These are phyloP conservation scores for Aureobasidium sp. DNA, from an alignment of 2,329 filamentous ascomycete species.

Conservation along the genomic window DNA sequence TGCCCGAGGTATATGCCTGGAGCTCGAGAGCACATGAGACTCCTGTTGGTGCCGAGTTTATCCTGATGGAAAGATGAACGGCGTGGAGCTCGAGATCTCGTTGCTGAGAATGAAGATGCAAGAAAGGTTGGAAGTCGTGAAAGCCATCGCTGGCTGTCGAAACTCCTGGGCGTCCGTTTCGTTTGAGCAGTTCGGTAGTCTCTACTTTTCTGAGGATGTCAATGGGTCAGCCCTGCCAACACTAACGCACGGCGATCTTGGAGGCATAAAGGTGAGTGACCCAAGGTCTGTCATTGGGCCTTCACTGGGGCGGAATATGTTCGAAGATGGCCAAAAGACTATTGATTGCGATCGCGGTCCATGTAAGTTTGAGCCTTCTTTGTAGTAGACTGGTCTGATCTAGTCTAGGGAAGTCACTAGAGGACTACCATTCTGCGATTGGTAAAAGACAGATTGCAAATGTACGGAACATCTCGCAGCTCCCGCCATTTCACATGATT, in stretches of 20 bases:
- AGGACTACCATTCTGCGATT: not conserved
- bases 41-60: constrained; percentile 27
- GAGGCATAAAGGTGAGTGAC: not conserved
- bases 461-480: not conserved
- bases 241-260: not conserved
- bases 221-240: not conserved
- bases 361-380: constrained; percentile 4
- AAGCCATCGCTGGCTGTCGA: constrained; percentile 21
- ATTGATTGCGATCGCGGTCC: constrained; percentile 3
- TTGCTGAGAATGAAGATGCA: constrained; percentile 23
- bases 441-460: not conserved
- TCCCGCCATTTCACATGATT: not conserved
- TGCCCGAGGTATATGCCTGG: constrained; percentile 27
- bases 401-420: not conserved
- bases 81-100: constrained; percentile 25
- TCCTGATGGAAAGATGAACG: constrained; percentile 28
- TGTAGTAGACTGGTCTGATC: not conserved
- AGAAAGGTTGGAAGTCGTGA: constrained; percentile 21
- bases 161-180: constrained; percentile 18
- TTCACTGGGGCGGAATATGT: not conserved
- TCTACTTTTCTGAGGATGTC: constrained; percentile 20
- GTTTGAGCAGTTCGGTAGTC: constrained; percentile 23
- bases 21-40: constrained; percentile 22
- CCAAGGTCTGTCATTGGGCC: not conserved
- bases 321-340: not conserved